Evolutionary conservation across 306 rosid genomes (phyloP), one percentile per base, ranked within the genome.

Genomic region (Pyrus pyrifolia): DNA sequence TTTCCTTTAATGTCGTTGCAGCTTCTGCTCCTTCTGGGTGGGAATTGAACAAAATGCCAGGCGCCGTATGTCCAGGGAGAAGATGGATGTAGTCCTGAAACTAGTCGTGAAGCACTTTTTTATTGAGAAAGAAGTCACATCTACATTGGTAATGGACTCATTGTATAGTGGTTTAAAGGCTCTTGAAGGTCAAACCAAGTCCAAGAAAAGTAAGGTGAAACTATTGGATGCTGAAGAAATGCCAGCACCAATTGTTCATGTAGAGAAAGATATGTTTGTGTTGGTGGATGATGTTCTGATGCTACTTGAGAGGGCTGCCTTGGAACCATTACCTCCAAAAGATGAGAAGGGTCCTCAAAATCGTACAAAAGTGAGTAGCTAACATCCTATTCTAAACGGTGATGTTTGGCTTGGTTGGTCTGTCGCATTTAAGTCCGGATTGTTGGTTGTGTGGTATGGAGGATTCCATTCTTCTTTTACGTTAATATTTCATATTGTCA

Each of bases 321-420:
- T 89, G 85, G 99, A 96, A 83, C 98, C 97, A 33, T 90, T 96
- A 72, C 98, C 99, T 83, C 97, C 99, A 13, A 96, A 96, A 85
- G 99, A 96, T 73, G 99, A 96, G 87, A 96, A 96, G 90, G 97
- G 97, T 87, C 99, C 99, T 81, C 99, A 96, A 81, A 96, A 96
- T 78, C 99, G 99, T 67, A 96, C 96, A 10, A 96, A 96, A 95
- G 99, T 92, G 77, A 75, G 93, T 73, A 67, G 30, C 63, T 38
- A 74, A 72, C 74, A 22, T 68, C 76, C 60, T 45, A 74, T 53
- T 29, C n/a, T 44, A 45, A 45, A 42, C 45, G 19, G 44, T 61
- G 45, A 45, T 45, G 53, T 74, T 29, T 61, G 45, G 44, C 25
- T 61, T 62, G 70, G 38, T 74, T 62, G 46, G 11, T 29, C 13